Percentiles rank a stretch among this genome's conserved stretches.
These are phyloP conservation scores for Aspergillus candidus DNA, from an alignment of 2,329 filamentous ascomycete species.

Conservation along the genomic window DNA sequence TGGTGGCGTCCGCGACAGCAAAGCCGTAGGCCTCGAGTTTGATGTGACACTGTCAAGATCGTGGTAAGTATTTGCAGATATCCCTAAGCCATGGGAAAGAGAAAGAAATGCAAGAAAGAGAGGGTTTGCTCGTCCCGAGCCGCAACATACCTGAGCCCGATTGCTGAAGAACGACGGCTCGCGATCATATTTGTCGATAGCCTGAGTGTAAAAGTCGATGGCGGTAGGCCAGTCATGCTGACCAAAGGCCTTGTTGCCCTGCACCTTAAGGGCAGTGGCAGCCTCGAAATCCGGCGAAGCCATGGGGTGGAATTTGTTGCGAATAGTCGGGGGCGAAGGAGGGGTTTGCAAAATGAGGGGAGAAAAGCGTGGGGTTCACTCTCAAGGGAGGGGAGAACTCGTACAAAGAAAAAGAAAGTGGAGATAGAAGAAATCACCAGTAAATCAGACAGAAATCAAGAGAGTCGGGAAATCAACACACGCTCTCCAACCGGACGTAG, in stretches of 20 bases:
- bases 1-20: slow-evolving; percentile 82
- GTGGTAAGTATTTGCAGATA: too few relatives aligned
- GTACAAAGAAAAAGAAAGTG: slow-evolving; percentile 1
- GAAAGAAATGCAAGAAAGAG: too few relatives aligned
- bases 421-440: neutral
- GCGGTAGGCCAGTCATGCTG: slow-evolving; percentile 80
- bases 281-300: slow-evolving; percentile 51
- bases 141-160: slow-evolving; percentile 70
- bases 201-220: slow-evolving; percentile 76
- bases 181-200: slow-evolving; percentile 74
- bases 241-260: slow-evolving; percentile 90
- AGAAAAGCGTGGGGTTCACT: slow-evolving; percentile 1
- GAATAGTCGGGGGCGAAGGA: slow-evolving; percentile 11
- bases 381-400: slow-evolving; percentile 4
- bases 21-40: slow-evolving; percentile 94
- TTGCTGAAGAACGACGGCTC: slow-evolving; percentile 92
- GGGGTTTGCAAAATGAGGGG: slow-evolving; percentile 14
- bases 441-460: too few relatives aligned
- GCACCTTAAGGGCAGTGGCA: slow-evolving; percentile 79
- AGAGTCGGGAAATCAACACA: too few relatives aligned
- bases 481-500: neutral
- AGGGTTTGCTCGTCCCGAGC: slow-evolving; percentile 1
- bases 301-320: slow-evolving; percentile 22
- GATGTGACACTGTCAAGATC: slow-evolving; percentile 50
- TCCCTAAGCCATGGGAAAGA: too few relatives aligned